Base-by-base conservation (phyloP, 2,329 filamentous ascomycete species). In the Botrytis fabae region DNA sequence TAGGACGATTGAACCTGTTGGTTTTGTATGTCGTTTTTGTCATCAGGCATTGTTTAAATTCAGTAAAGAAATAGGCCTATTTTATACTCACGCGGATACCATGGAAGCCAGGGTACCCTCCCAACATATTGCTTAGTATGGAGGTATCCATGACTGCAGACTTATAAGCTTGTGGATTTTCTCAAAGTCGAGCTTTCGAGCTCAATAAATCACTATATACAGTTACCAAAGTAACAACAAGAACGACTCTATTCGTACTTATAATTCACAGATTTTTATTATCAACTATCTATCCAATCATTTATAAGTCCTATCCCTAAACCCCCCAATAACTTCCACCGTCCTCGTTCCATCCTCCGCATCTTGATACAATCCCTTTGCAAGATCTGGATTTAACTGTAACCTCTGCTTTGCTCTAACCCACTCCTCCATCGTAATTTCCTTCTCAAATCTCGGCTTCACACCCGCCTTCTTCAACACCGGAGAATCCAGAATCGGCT, bases 351-450 rank as follows among this genome's bases (percentile, higher is more conserved):
- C 82, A 66, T 84, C 82, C 16, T 73, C 77, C 16, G 71, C 51
- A 65, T 81, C 80, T 12, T 77, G 76, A 72, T 80, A 83, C 73
- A 80, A 81, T 66, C 82, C 83, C 28, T 80, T 80, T 20, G 81
- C 77, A 4, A 81, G 73, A 28, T 78, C 74, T 7, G 76, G 76
- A 69, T 76, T 83, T 64, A 77, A 73, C 74, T 84, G 82, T 61
- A 81, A 71, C 4, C 79, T 81, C 77, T 83, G 81, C 73, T 82
- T 81, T 1, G 81, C 81, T 73, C 80, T 82, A 12, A 84, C 83
- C 83, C 83, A 85, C 73, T 85, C 78, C 71, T 83, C 83, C 81
- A 85, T 83, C 3, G 83, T 85, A 10, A 85, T 79, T 60, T 82
- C 80, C 75, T 83, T 80, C 25, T 82, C 82, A 59, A 84, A 84